Conservation (phyloP, 164 flowering plant genomes). For the Berberis vulgaris region DNA sequence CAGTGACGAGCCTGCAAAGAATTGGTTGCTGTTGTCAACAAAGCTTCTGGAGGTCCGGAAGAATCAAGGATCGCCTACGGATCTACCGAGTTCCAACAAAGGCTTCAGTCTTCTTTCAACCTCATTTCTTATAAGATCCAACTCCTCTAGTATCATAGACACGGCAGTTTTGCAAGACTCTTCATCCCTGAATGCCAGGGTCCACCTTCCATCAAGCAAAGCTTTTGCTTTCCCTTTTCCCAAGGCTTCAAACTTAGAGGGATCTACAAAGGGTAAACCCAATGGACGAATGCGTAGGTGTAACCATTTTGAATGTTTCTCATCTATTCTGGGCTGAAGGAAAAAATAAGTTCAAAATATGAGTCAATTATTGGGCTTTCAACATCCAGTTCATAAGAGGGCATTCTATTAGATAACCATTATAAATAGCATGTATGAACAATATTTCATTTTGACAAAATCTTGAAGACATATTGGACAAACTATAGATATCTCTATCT, state of each 20-base stretch:
- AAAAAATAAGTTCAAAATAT: not conserved
- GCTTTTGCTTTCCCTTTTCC: conserved; percentile 44
- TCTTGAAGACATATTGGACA: too few relatives aligned
- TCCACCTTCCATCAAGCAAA: conserved; percentile 94
- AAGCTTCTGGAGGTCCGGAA: conserved; percentile 14
- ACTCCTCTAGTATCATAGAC: conserved; percentile 68
- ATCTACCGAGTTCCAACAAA: conserved; percentile 39
- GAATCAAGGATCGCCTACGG: conserved; percentile 15
- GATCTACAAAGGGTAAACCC: conserved; percentile 48
- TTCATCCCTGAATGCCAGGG: conserved; percentile 80
- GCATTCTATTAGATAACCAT: too few relatives aligned
- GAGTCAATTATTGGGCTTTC: too few relatives aligned
- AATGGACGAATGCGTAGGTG: conserved; percentile 93
- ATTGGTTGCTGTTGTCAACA: conserved; percentile 17
- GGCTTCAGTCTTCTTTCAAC: conserved; percentile 73
- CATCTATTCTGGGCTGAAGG: conserved; percentile 77
- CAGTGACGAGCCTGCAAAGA: conserved; percentile 14
- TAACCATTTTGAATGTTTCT: conserved; percentile 81
- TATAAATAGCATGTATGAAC: too few relatives aligned
- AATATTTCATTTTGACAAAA: too few relatives aligned
- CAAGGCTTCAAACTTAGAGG: conserved; percentile 26
- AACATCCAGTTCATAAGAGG: too few relatives aligned
- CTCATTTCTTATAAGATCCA: conserved; percentile 40
- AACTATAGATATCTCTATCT: too few relatives aligned
- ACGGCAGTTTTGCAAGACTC: conserved; percentile 63